phyloP scores from a whole-genome alignment of 139 green algal species.

The Auxenochlorella pyrenoidosa region DNA sequence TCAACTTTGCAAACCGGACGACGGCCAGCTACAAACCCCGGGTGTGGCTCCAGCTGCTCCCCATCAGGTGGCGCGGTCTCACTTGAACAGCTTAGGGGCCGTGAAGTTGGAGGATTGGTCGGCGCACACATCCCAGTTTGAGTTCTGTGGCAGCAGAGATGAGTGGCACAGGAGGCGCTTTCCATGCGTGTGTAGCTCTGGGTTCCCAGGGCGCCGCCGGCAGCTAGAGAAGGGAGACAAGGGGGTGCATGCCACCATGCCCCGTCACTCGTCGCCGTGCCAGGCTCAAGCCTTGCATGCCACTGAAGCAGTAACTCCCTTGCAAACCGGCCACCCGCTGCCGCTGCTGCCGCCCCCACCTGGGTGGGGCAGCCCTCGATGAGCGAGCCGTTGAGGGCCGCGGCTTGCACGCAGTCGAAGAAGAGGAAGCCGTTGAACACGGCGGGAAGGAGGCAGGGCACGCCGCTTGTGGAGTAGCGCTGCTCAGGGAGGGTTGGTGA shows the following conservation, averaged over 20 bases:
- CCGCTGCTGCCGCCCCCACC: neutral
- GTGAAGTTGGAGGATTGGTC: neutral
- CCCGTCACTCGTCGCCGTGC: no score
- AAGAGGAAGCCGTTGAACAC: constrained; percentile 20
- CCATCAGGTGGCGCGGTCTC: neutral
- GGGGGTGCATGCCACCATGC: no score
- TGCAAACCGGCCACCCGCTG: no score
- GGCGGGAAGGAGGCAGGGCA: constrained; percentile 36
- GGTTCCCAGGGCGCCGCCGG: no score
- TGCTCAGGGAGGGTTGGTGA: no score
- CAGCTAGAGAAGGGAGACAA: no score
- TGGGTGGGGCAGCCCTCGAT: constrained; percentile 17
- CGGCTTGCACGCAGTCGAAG: constrained; percentile 9
- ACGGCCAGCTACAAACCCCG: no score
- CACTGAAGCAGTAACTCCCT: neutral
- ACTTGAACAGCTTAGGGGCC: neutral
- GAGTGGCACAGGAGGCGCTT: no score
- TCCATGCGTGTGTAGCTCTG: no score
- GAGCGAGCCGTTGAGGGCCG: neutral
- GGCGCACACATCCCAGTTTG: neutral
- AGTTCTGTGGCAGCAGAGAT: neutral
- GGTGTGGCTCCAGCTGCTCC: no score
- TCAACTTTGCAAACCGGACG: no score
- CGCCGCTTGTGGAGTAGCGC: neutral
- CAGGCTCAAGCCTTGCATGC: no score